phyloP scores from a whole-genome alignment of 2,329 filamentous ascomycete genomes.

The Lecanicillium sp. region DNA sequence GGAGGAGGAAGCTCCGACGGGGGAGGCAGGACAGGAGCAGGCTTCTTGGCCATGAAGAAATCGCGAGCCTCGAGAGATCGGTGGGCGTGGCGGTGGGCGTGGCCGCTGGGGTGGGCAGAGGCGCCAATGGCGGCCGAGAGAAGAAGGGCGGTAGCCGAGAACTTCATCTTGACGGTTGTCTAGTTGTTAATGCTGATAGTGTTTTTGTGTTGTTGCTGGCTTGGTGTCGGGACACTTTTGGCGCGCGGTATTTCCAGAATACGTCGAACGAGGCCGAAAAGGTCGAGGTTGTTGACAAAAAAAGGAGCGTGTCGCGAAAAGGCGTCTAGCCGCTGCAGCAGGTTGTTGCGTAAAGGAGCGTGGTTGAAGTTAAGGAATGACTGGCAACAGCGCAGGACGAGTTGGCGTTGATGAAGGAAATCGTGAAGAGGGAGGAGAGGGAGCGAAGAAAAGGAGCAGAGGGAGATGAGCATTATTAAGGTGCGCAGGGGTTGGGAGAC shows the following conservation, averaged over 20 bases:
- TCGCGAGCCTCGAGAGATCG: constrained; percentile 22
- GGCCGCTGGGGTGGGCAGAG: constrained; percentile 32
- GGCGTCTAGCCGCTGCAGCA: constrained; percentile 7
- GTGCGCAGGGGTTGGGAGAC: constrained; percentile 5
- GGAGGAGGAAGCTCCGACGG: constrained; percentile 4
- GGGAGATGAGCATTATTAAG: constrained; percentile 16
- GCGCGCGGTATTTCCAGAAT: constrained; percentile 8
- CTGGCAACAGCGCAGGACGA: constrained; percentile 3
- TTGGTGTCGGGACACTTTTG: neutral
- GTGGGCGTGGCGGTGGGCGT: constrained; percentile 26
- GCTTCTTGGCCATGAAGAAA: constrained; percentile 27
- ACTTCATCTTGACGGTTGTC: constrained; percentile 28
- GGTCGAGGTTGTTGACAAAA: neutral
- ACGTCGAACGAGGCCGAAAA: constrained; percentile 8
- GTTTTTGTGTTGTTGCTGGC: constrained; percentile 1
- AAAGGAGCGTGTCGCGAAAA: constrained; percentile 11
- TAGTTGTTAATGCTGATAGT: neutral
- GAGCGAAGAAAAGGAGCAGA: constrained; percentile 7
- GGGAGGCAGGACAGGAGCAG: constrained; percentile 13
- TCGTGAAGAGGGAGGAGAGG: constrained; percentile 9
- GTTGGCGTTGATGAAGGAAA: constrained; percentile 13
- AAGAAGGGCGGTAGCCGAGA: constrained; percentile 26
- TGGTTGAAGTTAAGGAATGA: constrained; percentile 10
- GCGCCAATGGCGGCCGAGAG: constrained; percentile 33
- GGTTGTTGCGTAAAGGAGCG: constrained; percentile 5